Evolutionary conservation across 2,329 filamentous ascomycete species (phyloP).

Genomic region (Phyllosticta citriasiana): DNA sequence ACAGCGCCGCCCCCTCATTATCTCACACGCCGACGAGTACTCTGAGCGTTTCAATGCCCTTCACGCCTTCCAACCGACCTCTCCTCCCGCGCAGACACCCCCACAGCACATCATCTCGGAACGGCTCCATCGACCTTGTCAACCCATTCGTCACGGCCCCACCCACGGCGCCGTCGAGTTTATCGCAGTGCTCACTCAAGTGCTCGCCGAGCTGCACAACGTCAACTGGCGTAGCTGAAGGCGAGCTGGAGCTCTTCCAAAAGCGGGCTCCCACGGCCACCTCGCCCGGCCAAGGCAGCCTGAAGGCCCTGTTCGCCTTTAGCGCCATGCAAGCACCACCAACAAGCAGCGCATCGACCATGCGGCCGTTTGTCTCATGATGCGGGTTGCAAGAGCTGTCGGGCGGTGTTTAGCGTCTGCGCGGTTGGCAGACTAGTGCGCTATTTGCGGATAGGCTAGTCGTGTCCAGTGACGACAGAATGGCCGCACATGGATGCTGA

Average conservation of each 20-base stretch:
- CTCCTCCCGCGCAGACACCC: constrained; percentile 31
- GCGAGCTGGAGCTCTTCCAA: constrained; percentile 26
- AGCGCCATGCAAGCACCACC: constrained; percentile 11
- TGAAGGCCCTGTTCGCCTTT: constrained; percentile 26
- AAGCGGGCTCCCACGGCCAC: constrained; percentile 24
- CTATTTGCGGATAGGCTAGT: background rate
- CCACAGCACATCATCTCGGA: constrained; percentile 28
- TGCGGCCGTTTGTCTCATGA: constrained; percentile 5
- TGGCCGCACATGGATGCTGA: background rate
- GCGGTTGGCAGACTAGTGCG: constrained; percentile 1
- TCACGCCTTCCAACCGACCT: constrained; percentile 28
- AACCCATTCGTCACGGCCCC: constrained; percentile 24
- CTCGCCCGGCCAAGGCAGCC: constrained; percentile 26
- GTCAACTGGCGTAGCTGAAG: constrained; percentile 25
- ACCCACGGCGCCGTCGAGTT: constrained; percentile 21
- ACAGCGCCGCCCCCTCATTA: constrained; percentile 33
- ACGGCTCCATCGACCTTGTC: constrained; percentile 36
- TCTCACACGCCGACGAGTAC: constrained; percentile 38
- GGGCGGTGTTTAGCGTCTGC: background rate
- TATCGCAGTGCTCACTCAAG: constrained; percentile 24
- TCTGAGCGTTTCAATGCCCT: constrained; percentile 35
- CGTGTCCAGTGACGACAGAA: background rate
- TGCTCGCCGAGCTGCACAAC: constrained; percentile 22
- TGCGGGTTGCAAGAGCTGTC: background rate
- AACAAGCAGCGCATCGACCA: constrained; percentile 6